phyloP scores from a whole-genome alignment of 2,329 filamentous ascomycete genomes.

The Fonsecaea pugnacius region DNA sequence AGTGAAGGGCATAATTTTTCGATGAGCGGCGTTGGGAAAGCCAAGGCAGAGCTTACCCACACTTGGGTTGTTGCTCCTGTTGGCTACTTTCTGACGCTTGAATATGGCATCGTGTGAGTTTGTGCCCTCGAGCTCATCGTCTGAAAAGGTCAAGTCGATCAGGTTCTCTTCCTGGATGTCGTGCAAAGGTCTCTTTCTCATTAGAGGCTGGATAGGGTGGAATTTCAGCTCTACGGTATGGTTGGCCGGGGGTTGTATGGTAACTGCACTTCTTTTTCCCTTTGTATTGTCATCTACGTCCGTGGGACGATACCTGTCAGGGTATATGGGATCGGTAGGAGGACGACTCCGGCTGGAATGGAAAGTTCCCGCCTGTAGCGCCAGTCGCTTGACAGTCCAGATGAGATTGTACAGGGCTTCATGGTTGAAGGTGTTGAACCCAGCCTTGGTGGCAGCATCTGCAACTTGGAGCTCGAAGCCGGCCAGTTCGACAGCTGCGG shows the following conservation, averaged over 20 bases:
- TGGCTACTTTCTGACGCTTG: conserved; percentile 26
- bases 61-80: neutral
- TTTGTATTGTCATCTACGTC: conserved; percentile 31
- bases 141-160: conserved; percentile 20
- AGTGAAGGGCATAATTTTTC: neutral
- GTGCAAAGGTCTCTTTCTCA: conserved; percentile 20
- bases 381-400: conserved; percentile 34
- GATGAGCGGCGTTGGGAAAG: neutral
- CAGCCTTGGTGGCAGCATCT: conserved; percentile 30
- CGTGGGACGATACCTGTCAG: conserved; percentile 36
- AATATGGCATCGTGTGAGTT: neutral
- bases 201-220: conserved; percentile 22
- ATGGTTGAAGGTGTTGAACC: conserved; percentile 33
- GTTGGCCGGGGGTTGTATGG: conserved; percentile 7
- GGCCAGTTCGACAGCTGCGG: conserved; percentile 28
- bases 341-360: neutral
- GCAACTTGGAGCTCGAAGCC: conserved; percentile 34
- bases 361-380: conserved; percentile 12
- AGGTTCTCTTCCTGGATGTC: conserved; percentile 11
- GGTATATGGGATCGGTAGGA: conserved; percentile 31
- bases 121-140: conserved; percentile 2
- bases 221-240: conserved; percentile 19
- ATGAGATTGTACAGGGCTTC: conserved; percentile 36
- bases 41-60: neutral
- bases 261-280: conserved; percentile 23